These are phyloP conservation scores for Cordyceps cicadae DNA, from an alignment of 2,329 filamentous ascomycete genomes.

Conservation along the genomic window DNA sequence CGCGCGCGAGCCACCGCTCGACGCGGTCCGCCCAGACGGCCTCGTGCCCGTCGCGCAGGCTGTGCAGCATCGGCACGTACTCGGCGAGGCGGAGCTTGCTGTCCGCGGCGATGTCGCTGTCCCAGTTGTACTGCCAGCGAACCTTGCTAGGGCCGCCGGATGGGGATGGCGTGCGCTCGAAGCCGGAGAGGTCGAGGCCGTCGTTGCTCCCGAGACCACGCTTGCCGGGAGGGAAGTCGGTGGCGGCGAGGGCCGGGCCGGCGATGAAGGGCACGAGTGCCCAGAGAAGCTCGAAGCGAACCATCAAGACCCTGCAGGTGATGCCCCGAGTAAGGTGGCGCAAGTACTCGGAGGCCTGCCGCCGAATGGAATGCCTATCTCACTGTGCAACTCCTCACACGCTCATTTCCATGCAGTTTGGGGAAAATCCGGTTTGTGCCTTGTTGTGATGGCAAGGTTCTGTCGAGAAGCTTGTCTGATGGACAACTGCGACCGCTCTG, in stretches of 20 bases:
- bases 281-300: neutral
- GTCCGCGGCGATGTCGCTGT: conserved; percentile 13
- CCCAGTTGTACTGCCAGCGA: conserved; percentile 22
- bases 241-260: neutral
- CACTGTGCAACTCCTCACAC: too few species aligned
- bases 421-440: too few species aligned
- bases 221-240: conserved; percentile 9
- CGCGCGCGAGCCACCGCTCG: conserved; percentile 15
- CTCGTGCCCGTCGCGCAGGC: neutral
- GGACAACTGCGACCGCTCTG: too few species aligned
- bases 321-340: neutral
- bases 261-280: neutral
- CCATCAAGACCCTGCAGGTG: too few species aligned
- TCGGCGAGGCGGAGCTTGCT: conserved; percentile 16
- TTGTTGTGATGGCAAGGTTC: too few species aligned
- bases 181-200: conserved; percentile 16
- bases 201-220: conserved; percentile 17
- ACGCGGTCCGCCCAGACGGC: conserved; percentile 14
- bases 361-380: too few species aligned
- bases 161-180: conserved; percentile 7
- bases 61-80: conserved; percentile 19
- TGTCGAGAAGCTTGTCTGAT: too few species aligned
- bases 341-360: neutral
- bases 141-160: conserved; percentile 12
- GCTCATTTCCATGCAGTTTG: too few species aligned